A percentile compares a stretch with the other conserved stretches of the same genome.
These are phyloP conservation scores for Aspergillus heteromorphus DNA, from an alignment of 495 filamentous ascomycete genomes.

Conservation along the genomic window DNA sequence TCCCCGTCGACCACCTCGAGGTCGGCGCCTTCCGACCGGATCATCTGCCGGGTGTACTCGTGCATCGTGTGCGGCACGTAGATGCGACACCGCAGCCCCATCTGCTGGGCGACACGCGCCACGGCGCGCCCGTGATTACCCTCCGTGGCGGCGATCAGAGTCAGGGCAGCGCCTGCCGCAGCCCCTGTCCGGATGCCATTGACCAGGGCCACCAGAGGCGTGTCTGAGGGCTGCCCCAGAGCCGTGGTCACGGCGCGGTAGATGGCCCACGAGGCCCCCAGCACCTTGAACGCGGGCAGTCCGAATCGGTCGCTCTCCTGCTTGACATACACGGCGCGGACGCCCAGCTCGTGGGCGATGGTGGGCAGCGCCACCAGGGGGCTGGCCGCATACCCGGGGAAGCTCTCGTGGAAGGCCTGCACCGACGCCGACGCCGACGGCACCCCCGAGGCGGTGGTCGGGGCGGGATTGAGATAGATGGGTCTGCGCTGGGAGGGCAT, in stretches of 20 bases:
- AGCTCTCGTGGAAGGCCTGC: constrained; percentile 44
- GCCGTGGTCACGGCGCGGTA: constrained; percentile 47
- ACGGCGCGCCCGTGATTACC: constrained; percentile 72
- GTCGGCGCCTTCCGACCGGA: constrained; percentile 52
- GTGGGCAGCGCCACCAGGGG: constrained; percentile 46
- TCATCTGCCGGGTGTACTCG: constrained; percentile 43
- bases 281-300: constrained; percentile 70
- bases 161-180: constrained; percentile 24
- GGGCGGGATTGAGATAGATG: constrained; percentile 29
- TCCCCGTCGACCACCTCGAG: constrained; percentile 47
- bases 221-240: constrained; percentile 32
- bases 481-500: constrained; percentile 12
- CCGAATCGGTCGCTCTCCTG: constrained; percentile 55
- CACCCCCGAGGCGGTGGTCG: constrained; percentile 14
- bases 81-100: constrained; percentile 47
- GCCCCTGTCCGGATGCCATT: constrained; percentile 21
- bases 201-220: constrained; percentile 34
- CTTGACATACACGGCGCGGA: constrained; percentile 52
- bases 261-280: constrained; percentile 69
- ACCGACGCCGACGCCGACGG: constrained; percentile 5
- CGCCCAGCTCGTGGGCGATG: constrained; percentile 50
- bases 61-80: constrained; percentile 54
- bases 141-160: constrained; percentile 54
- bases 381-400: constrained; percentile 46
- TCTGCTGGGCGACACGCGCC: constrained; percentile 54